These are phyloP conservation scores for Malassezia psittaci DNA, from an alignment of 1,284 basidiomycete species.

Conservation along the genomic window DNA sequence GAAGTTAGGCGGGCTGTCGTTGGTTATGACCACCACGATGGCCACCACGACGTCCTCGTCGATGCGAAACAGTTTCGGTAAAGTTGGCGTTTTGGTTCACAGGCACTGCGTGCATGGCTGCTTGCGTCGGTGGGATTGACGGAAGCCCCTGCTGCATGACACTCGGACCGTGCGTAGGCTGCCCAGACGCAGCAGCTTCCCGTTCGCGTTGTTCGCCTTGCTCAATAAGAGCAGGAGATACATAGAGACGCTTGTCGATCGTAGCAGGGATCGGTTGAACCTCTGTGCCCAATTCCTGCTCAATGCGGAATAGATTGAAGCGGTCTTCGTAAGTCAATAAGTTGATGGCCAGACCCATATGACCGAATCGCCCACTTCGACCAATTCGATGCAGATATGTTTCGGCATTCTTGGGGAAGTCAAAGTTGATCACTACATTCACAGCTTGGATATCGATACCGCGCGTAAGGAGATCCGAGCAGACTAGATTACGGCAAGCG, in stretches of 20 bases:
- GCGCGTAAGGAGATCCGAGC: constrained; percentile 83
- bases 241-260: constrained; percentile 83
- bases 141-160: constrained; percentile 41
- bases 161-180: constrained; percentile 18
- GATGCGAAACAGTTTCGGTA: constrained; percentile 36
- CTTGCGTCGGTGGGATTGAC: constrained; percentile 46
- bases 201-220: constrained; percentile 23
- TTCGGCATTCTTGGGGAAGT: constrained; percentile 97
- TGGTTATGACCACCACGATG: constrained; percentile 13
- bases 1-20: not conserved
- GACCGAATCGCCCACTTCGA: constrained; percentile 92
- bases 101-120: constrained; percentile 41
- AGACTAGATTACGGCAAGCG: constrained; percentile 94
- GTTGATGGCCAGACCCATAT: constrained; percentile 92
- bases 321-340: constrained; percentile 77
- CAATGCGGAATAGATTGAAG: constrained; percentile 94
- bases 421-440: constrained; percentile 99
- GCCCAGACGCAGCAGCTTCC: constrained; percentile 8
- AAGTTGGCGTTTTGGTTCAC: constrained; percentile 44
- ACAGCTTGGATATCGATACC: constrained; percentile 99
- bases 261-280: constrained; percentile 86
- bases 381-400: constrained; percentile 96
- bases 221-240: constrained; percentile 41
- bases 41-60: constrained; percentile 22
- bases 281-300: constrained; percentile 95